phyloP scores from a whole-genome alignment of 768 basidiomycete species.

The Epithele typhae region DNA sequence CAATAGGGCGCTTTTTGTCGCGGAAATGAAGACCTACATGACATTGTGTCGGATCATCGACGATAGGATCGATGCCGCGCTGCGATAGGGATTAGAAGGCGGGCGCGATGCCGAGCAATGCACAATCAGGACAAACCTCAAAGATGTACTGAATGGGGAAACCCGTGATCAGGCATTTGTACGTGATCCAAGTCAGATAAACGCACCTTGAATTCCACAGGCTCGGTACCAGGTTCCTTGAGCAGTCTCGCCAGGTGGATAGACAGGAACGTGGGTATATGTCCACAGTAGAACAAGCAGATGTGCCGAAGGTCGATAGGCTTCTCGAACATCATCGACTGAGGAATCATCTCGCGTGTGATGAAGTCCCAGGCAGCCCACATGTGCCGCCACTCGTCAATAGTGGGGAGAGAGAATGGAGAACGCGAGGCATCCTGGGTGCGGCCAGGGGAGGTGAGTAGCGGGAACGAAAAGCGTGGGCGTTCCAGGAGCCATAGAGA shows the following conservation, averaged over 20 bases:
- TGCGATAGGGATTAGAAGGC: slow-evolving; percentile 26
- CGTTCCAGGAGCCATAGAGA: slow-evolving; percentile 91
- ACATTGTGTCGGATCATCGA: slow-evolving; percentile 82
- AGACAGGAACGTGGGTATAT: slow-evolving; percentile 90
- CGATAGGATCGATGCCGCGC: slow-evolving; percentile 94
- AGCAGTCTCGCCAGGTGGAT: slow-evolving; percentile 80
- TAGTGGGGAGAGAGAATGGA: slow-evolving; percentile 65
- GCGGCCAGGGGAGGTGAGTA: slow-evolving; percentile 38
- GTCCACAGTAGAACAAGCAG: slow-evolving; percentile 95
- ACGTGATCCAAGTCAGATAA: not conserved
- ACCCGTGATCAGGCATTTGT: not conserved
- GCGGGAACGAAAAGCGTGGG: slow-evolving; percentile 73
- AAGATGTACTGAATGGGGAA: slow-evolving; percentile 55
- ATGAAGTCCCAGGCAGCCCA: slow-evolving; percentile 91
- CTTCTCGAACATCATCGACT: slow-evolving; percentile 80
- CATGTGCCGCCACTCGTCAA: slow-evolving; percentile 75
- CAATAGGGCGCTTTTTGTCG: not conserved
- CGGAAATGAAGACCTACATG: slow-evolving; percentile 51
- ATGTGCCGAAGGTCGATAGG: slow-evolving; percentile 95
- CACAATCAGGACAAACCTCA: slow-evolving; percentile 43
- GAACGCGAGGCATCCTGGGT: slow-evolving; percentile 7
- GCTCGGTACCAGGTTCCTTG: slow-evolving; percentile 77
- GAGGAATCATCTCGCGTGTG: slow-evolving; percentile 81
- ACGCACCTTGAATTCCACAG: slow-evolving; percentile 69
- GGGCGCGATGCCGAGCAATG: not conserved